Base-by-base conservation (phyloP, 73 alveolate genomes). In the Blepharisma stoltei region DNA sequence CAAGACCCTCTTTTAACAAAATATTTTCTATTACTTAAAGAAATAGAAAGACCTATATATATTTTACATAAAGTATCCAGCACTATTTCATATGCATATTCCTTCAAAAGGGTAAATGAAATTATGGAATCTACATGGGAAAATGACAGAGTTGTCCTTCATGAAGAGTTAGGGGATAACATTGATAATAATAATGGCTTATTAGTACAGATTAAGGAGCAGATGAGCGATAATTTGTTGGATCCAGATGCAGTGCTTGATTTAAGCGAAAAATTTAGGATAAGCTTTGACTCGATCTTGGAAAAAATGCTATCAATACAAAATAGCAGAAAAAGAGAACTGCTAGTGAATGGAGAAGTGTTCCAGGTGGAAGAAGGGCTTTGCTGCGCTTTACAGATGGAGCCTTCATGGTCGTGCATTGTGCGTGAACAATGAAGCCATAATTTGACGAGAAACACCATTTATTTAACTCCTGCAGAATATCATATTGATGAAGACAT, bases 301-400 rank as follows among this genome's bases (percentile, higher is more conserved):
- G 73, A 60, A 25, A 60, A 18, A 25, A 18, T 60, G 49, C 14
- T 60, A 38, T 38, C 23, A 14, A 60, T 60, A 14, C 73, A 60
- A 60, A 60, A 60, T 25, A 60, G 46, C 23, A 60, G 73, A 5
- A 60, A 60, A 60, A 60, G 73, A 60, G 73, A 60, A 60, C 73
- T 60, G 0, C 4, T 60, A 20, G 23, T 25, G 14, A 60, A 60
- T 8, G 73, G 46, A 14, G 73, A 60, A 20, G 18, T 60, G 0
- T n/a, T 14, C 2, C 14, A 18, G 5, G 18, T 9, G 2, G 38
- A n/a, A 60, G 73, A 60, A 18, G 46, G 48, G 14, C 14, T 60
- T 60, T n/a, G 14, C 5, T 14, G 48, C 2, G 23, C 14, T 1
- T 20, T n/a, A 2, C 46, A 60, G 5, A 8, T 60, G 38, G 73